Conservation (phyloP, 2,329 filamentous ascomycete species). For the Arthrobotrys conoides region DNA sequence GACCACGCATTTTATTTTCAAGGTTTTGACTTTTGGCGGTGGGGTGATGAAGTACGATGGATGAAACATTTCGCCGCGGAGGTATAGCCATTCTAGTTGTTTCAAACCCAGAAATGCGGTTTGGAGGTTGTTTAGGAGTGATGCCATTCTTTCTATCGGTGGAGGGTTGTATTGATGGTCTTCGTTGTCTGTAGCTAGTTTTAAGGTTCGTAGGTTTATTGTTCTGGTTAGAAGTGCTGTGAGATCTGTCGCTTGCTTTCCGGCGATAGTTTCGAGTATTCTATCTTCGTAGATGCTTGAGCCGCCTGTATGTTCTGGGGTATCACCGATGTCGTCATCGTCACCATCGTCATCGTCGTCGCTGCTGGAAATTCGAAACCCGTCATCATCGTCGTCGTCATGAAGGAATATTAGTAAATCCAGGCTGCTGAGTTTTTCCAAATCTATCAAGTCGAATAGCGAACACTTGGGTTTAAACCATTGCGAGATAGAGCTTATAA, state of each 20-base stretch:
- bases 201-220: slow-evolving; percentile 25
- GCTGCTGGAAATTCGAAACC: background rate
- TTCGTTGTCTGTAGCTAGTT: slow-evolving; percentile 33
- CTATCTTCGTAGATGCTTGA: background rate
- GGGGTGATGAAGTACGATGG: slow-evolving; percentile 48
- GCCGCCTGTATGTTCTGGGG: background rate
- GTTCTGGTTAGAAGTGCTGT: slow-evolving; percentile 19
- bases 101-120: slow-evolving; percentile 11
- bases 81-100: slow-evolving; percentile 37
- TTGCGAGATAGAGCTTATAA: slow-evolving; percentile 32
- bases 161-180: slow-evolving; percentile 23
- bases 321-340: background rate
- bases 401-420: slow-evolving; percentile 40
- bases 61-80: slow-evolving; percentile 41
- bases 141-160: slow-evolving; percentile 26
- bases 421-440: slow-evolving; percentile 40
- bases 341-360: slow-evolving; percentile 9
- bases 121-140: slow-evolving; percentile 28
- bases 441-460: slow-evolving; percentile 48
- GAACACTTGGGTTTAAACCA: slow-evolving; percentile 38
- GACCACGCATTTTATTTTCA: slow-evolving; percentile 36
- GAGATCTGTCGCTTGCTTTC: slow-evolving; percentile 35
- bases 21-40: background rate
- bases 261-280: background rate
- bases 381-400: slow-evolving; percentile 27